Percentiles rank a stretch among this genome's conserved stretches.
phyloP scores from a whole-genome alignment of 2,329 filamentous ascomycete species.

The Chaetothyriales sp. region DNA sequence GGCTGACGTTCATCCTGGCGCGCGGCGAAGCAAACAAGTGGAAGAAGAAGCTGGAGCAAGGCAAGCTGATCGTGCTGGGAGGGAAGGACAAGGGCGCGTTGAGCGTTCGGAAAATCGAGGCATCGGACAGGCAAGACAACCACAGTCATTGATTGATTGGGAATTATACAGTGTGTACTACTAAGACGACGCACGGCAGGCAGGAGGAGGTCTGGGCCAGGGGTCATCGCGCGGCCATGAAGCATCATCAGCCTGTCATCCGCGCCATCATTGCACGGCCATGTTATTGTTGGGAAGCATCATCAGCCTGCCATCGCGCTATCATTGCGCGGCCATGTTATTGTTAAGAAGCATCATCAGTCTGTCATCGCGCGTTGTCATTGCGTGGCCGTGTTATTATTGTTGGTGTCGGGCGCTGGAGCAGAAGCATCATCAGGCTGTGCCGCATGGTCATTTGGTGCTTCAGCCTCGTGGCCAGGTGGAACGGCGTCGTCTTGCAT shows the following conservation, averaged over 20 bases:
- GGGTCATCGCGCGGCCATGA: no score
- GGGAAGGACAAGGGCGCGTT: conserved; percentile 10
- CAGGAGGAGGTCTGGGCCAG: no score
- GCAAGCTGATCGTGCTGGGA: conserved; percentile 24
- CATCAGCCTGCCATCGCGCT: no score
- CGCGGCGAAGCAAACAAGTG: conserved; percentile 35
- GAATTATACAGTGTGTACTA: not conserved
- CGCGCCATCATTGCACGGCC: not conserved
- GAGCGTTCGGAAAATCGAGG: conserved; percentile 14
- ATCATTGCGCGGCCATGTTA: not conserved
- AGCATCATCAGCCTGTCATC: no score
- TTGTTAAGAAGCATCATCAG: no score
- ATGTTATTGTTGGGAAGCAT: no score
- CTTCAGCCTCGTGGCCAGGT: not conserved
- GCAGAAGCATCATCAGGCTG: no score
- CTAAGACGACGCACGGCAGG: not conserved
- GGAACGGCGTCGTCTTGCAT: not conserved
- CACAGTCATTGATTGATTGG: no score
- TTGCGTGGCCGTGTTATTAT: not conserved
- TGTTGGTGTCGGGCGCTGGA: not conserved
- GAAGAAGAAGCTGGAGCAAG: conserved; percentile 34
- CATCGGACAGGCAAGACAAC: not conserved
- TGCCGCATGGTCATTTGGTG: not conserved
- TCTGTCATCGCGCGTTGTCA: not conserved
- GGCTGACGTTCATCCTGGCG: conserved; percentile 34